Evolutionary conservation across 1,139 yeast species (phyloP).

Genomic region (Pichia sp.): DNA sequence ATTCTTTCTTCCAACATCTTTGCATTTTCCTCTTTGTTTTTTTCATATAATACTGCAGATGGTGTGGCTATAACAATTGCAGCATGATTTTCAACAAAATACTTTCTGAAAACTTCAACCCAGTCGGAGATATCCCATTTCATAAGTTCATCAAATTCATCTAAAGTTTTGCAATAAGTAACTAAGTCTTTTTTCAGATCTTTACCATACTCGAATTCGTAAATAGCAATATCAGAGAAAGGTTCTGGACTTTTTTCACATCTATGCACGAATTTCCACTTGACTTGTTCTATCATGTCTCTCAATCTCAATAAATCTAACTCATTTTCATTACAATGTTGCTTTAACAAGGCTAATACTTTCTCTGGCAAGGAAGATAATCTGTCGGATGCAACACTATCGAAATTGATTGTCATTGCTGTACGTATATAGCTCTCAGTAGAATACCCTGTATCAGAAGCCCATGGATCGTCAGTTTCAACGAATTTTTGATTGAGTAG

Average conservation of each 20-base stretch:
- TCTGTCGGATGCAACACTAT: constrained; percentile 73
- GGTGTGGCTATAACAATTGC: constrained; percentile 75
- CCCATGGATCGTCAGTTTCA: constrained; percentile 78
- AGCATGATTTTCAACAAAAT: constrained; percentile 61
- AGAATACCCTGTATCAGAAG: constrained; percentile 64
- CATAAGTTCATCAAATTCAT: constrained; percentile 56
- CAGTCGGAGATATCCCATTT: constrained; percentile 67
- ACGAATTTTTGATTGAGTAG: constrained; percentile 64
- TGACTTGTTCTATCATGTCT: constrained; percentile 63
- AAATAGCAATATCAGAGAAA: constrained; percentile 64
- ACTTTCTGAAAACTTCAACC: constrained; percentile 50
- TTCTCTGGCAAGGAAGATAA: constrained; percentile 50
- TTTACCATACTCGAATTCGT: constrained; percentile 77
- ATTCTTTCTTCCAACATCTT: constrained; percentile 47
- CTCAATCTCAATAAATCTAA: constrained; percentile 64
- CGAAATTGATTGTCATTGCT: constrained; percentile 53
- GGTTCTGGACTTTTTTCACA: constrained; percentile 64
- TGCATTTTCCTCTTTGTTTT: constrained; percentile 49
- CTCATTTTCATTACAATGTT: constrained; percentile 43
- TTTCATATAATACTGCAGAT: constrained; percentile 58
- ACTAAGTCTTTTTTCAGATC: constrained; percentile 54
- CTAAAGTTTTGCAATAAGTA: constrained; percentile 49
- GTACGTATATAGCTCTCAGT: constrained; percentile 68
- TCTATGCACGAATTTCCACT: constrained; percentile 55
- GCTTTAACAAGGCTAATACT: constrained; percentile 47